Percentiles rank a stretch among this genome's conserved stretches.
phyloP scores from a whole-genome alignment of 306 rosid species.

The Pyrus communis region DNA sequence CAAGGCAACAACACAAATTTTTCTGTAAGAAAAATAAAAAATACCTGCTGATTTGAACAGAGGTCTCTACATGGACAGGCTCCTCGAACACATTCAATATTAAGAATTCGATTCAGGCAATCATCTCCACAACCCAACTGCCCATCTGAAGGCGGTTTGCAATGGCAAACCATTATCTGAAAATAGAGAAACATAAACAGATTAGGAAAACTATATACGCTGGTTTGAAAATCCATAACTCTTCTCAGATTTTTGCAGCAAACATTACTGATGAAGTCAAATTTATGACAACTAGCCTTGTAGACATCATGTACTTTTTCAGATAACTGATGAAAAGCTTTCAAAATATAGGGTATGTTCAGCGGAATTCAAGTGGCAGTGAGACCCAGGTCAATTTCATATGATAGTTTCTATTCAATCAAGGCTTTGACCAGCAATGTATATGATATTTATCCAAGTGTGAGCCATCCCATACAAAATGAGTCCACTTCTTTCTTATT shows the following conservation, averaged over 20 bases:
- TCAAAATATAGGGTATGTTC: neutral
- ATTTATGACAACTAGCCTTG: neutral
- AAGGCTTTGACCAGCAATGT: neutral
- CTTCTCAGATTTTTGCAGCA: neutral
- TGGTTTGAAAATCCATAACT: slow-evolving; percentile 1
- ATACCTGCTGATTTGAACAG: slow-evolving; percentile 97
- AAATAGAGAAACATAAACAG: slow-evolving; percentile 9
- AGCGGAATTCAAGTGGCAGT: neutral
- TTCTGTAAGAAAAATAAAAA: slow-evolving; percentile 8
- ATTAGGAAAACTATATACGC: slow-evolving; percentile 5
- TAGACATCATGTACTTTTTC: neutral
- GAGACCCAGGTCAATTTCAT: neutral
- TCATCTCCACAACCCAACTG: slow-evolving; percentile 86
- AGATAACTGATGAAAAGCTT: neutral
- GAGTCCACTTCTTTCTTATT: neutral
- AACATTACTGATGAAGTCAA: neutral
- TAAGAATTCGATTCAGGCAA: slow-evolving; percentile 90
- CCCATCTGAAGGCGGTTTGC: slow-evolving; percentile 54
- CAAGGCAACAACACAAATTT: neutral
- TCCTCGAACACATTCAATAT: slow-evolving; percentile 82
- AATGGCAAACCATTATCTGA: slow-evolving; percentile 96
- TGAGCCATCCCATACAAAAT: neutral
- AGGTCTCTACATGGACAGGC: slow-evolving; percentile 87
- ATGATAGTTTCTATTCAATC: neutral
- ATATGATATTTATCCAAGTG: neutral